Evolutionary conservation across 345 rosid species (phyloP), one percentile per base, ranked within the genome.

Genomic region (Populus nigra): DNA sequence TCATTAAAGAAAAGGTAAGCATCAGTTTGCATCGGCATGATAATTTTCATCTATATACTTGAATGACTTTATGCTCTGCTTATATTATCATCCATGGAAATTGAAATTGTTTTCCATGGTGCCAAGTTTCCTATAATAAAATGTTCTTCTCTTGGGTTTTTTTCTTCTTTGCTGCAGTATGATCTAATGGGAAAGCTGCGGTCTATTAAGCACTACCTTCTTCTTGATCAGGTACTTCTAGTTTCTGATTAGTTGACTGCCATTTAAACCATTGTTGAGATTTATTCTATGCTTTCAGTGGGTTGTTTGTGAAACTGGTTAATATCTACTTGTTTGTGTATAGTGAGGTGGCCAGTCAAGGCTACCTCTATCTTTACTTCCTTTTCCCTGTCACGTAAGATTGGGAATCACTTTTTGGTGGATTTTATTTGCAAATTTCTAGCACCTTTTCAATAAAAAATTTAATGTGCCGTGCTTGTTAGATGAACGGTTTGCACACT

Each of bases 181-280:
- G 99, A 92, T 82, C 89, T 96, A 68, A 81, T 88, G 79, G 99
- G 97, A 86, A 92, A 94, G 88, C 78, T 96, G 83, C 83, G 89
- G 77, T 96, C 98, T 59, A 87, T 96, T 79, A 96, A 96, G 91
- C 98, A 93, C 73, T 96, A 93, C 88, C 97, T 93, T 82, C 99
- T 96, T 76, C 97, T 93, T 47, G 98, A 96, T 84, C 99, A 96
- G 99, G 99, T 96, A 88, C 29, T 79, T 68, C 6, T n/a, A 5
- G 36, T 73, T 73, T 3, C 68, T 59, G 43, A 41, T 41, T 10
- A 41, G 45, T 41, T 41, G 62, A 71, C 33, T 25, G 43, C 29
- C 29, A 62, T 65, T 65, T 9, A 62, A 61, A 25, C 23, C 35
- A 13, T 68, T 36, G 31, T 25, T 25, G 67, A 62, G 23, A n/a